A percentile compares a stretch with the other conserved stretches of the same genome.
Evolutionary conservation across 2,329 filamentous ascomycete species (phyloP).

Genomic region (Microcyclospora pomicola): DNA sequence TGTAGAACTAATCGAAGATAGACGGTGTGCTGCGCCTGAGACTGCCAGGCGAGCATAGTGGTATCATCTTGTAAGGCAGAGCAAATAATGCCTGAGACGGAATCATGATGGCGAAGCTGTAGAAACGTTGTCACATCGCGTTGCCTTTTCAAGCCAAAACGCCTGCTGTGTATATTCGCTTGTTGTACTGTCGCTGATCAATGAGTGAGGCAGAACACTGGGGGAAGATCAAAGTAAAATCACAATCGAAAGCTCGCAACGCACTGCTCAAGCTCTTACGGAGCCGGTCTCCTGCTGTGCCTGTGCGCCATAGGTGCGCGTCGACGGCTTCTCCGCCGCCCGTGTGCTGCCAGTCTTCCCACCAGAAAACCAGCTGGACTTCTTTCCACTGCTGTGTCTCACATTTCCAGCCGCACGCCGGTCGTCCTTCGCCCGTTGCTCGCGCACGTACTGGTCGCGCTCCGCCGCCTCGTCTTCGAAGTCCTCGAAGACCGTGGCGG

Average conservation of each 20-base stretch:
- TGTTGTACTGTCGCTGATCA: too few species aligned
- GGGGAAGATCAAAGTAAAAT: not conserved
- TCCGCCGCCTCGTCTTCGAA: slow-evolving; percentile 26
- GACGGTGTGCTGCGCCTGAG: too few species aligned
- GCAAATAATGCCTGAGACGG: too few species aligned
- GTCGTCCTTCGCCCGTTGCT: not conserved
- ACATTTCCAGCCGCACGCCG: not conserved
- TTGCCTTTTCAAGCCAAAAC: too few species aligned
- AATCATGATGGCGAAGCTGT: too few species aligned
- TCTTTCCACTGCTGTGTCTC: not conserved
- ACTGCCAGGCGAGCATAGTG: too few species aligned
- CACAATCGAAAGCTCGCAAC: not conserved
- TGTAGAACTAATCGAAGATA: too few species aligned
- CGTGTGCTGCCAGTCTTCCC: not conserved
- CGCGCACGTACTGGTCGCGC: slow-evolving; percentile 2
- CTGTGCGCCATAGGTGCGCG: not conserved
- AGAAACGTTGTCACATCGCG: too few species aligned
- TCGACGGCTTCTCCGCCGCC: not conserved
- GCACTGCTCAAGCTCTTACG: not conserved
- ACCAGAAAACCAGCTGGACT: not conserved
- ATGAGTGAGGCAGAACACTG: too few species aligned
- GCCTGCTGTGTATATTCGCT: too few species aligned
- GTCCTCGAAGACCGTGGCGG: slow-evolving; percentile 35
- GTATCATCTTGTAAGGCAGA: too few species aligned
- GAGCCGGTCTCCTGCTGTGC: not conserved